Evolutionary conservation across 139 green algal species (phyloP).

Genomic region (Penium margaritaceum): DNA sequence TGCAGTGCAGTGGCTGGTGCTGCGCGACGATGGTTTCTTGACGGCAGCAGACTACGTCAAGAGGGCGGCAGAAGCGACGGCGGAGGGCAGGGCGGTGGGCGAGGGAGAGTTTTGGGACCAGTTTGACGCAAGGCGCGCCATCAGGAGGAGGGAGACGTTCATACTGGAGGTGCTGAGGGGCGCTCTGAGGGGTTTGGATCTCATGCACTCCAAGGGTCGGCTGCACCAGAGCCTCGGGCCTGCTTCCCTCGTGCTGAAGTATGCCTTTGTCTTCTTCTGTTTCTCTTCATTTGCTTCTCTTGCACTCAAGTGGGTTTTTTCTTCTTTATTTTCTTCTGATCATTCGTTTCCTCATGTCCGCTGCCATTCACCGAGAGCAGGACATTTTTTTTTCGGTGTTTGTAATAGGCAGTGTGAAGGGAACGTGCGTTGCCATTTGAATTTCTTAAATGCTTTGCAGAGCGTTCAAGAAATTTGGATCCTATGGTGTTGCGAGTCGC

Average conservation of each 20-base stretch:
- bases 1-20: constrained; percentile 44
- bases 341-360: too few relatives aligned
- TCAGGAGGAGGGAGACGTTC: constrained; percentile 19
- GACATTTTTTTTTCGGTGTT: too few relatives aligned
- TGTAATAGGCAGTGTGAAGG: too few relatives aligned
- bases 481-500: too few relatives aligned
- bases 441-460: too few relatives aligned
- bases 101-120: constrained; percentile 36
- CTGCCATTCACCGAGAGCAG: too few relatives aligned
- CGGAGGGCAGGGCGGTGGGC: constrained; percentile 19
- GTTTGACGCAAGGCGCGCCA: constrained; percentile 22
- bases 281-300: too few relatives aligned
- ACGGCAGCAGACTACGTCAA: constrained; percentile 46
- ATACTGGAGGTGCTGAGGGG: constrained; percentile 26
- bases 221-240: constrained; percentile 50
- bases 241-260: constrained; percentile 49
- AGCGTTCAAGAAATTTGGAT: too few relatives aligned
- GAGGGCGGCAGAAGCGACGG: constrained; percentile 22
- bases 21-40: constrained; percentile 37
- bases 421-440: too few relatives aligned
- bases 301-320: too few relatives aligned
- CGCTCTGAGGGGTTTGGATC: constrained; percentile 45
- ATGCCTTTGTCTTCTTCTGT: too few relatives aligned
- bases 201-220: constrained; percentile 49
- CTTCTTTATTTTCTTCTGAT: too few relatives aligned